A percentile compares a stretch with the other conserved stretches of the same genome.
phyloP scores from a whole-genome alignment of 805 yeast species.

The Kurtzmaniella cleridarum region DNA sequence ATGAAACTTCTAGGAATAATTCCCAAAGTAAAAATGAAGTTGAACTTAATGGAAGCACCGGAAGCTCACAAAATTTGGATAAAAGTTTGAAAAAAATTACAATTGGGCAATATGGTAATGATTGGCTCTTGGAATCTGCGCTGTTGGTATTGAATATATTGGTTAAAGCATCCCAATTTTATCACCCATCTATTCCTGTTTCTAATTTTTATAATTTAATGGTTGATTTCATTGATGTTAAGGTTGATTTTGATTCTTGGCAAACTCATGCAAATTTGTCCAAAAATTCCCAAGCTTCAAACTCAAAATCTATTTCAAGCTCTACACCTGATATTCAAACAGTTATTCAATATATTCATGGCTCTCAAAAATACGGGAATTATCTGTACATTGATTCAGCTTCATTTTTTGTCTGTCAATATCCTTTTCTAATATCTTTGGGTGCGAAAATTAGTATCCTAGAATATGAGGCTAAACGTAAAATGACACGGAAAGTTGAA shows the following conservation, averaged over 20 bases:
- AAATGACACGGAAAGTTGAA: conserved; percentile 84
- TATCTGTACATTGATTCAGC: conserved; percentile 14
- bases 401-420: conserved; percentile 67
- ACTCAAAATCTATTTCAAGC: conserved; percentile 4
- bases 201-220: conserved; percentile 70
- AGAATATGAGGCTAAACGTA: conserved; percentile 74
- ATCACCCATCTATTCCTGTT: conserved; percentile 21
- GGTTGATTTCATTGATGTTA: conserved; percentile 73
- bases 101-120: conserved; percentile 61
- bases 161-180: conserved; percentile 45
- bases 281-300: conserved; percentile 3
- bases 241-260: conserved; percentile 84
- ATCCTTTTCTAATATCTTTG: conserved; percentile 73
- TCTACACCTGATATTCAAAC: conserved; percentile 30
- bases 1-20: not conserved
- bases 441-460: conserved; percentile 78
- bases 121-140: conserved; percentile 77
- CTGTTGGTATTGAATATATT: conserved; percentile 53
- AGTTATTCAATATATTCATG: conserved; percentile 46
- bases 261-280: conserved; percentile 36
- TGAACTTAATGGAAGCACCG: conserved; percentile 1
- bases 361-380: conserved; percentile 22
- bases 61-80: conserved; percentile 6
- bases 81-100: conserved; percentile 30
- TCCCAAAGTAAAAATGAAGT: conserved; percentile 11